Percentiles rank a stretch among this genome's conserved stretches.
Conservation (phyloP, 73 alveolate species). For the Breviolum minutum region DNA sequence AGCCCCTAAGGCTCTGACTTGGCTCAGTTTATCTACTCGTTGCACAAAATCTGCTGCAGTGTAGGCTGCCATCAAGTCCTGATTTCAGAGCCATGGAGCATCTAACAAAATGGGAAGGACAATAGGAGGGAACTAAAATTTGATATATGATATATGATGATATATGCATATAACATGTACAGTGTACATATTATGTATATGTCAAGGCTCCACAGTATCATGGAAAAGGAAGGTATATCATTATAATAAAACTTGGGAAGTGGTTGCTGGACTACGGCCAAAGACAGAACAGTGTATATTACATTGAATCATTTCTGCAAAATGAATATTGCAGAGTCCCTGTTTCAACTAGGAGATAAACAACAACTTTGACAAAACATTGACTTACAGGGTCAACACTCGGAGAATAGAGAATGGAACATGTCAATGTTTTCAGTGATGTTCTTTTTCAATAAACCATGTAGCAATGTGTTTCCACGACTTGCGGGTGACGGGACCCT, state of each 20-base stretch:
- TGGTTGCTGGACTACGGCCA: too few relatives aligned
- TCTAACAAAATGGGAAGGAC: background rate
- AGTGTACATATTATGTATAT: too few relatives aligned
- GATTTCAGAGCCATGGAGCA: background rate
- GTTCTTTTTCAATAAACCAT: background rate
- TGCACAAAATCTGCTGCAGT: slow-evolving; percentile 23
- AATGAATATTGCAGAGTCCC: too few relatives aligned
- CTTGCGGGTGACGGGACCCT: background rate
- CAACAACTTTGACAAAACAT: too few relatives aligned
- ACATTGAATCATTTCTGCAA: too few relatives aligned
- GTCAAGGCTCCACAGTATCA: too few relatives aligned
- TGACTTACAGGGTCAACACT: too few relatives aligned
- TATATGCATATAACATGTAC: background rate
- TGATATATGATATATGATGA: background rate
- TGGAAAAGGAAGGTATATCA: background rate
- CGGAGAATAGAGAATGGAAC: too few relatives aligned
- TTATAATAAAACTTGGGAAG: background rate
- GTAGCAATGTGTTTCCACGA: background rate
- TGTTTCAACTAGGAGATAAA: too few relatives aligned
- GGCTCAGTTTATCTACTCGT: slow-evolving; percentile 78
- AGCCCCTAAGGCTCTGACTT: background rate
- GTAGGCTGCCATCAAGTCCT: slow-evolving; percentile 54
- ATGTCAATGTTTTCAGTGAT: background rate
- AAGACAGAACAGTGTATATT: too few relatives aligned
- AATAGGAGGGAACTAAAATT: background rate